Evolutionary conservation across 257 asterid genomes (phyloP).

Genomic region (Solanum pimpinellifolium): DNA sequence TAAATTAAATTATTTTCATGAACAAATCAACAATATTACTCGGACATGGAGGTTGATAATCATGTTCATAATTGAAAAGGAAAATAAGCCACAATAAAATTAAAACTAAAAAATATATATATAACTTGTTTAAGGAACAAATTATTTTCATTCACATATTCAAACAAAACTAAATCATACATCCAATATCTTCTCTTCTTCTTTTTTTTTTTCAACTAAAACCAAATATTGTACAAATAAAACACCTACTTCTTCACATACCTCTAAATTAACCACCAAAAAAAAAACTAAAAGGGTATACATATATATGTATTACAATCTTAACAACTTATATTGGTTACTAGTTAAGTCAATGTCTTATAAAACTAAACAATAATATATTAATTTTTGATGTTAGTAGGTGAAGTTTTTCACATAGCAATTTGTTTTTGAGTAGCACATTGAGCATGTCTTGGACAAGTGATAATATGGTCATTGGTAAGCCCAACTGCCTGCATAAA

Average conservation of each 20-base stretch:
- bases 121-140: background rate
- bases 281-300: background rate
- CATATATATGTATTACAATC: background rate
- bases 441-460: constrained; percentile 51
- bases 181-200: background rate
- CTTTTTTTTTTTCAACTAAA: background rate
- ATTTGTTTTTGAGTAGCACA: constrained; percentile 4
- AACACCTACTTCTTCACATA: background rate
- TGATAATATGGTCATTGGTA: constrained; percentile 62
- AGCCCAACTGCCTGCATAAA: constrained; percentile 90
- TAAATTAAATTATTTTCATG: too few relatives aligned
- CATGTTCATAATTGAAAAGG: background rate
- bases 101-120: background rate
- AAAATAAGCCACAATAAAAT: background rate
- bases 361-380: background rate
- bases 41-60: background rate
- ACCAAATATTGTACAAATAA: background rate
- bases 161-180: background rate
- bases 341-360: background rate
- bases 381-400: background rate
- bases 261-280: background rate
- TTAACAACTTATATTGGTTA: background rate
- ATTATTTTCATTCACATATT: background rate
- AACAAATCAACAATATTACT: background rate
- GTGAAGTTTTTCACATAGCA: background rate